Evolutionary conservation across 176 grass and related monocot species (phyloP).

Genomic region (Lolium multiflorum): DNA sequence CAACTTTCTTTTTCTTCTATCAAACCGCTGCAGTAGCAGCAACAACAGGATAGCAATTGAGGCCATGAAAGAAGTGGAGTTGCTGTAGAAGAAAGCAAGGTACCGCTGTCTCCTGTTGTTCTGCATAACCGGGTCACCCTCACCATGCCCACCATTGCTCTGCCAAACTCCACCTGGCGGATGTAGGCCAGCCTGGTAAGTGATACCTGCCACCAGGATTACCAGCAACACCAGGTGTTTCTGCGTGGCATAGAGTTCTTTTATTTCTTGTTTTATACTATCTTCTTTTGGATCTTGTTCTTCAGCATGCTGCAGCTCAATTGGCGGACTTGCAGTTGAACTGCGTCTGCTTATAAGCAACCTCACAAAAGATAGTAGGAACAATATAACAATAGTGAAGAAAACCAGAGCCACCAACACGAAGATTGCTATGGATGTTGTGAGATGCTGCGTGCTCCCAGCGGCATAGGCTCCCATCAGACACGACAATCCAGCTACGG

Average conservation of each 20-base stretch:
- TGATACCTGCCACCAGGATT: background rate
- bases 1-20: no score
- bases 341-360: no score
- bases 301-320: no score
- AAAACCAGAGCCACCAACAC: background rate
- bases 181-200: background rate
- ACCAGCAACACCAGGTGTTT: background rate
- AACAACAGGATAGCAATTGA: no score
- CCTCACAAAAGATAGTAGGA: background rate
- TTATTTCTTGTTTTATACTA: no score
- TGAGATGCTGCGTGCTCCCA: no score
- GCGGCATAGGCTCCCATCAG: conserved; percentile 1
- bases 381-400: background rate
- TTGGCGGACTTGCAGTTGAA: no score
- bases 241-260: no score
- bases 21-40: background rate
- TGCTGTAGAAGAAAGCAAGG: no score
- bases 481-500: background rate
- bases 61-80: no score
- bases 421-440: background rate
- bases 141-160: background rate
- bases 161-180: background rate
- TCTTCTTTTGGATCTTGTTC: no score
- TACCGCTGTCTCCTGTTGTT: background rate
- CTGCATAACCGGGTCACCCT: background rate